Base-by-base conservation (phyloP, 2,329 filamentous ascomycete species). In the Trichoderma breve region DNA sequence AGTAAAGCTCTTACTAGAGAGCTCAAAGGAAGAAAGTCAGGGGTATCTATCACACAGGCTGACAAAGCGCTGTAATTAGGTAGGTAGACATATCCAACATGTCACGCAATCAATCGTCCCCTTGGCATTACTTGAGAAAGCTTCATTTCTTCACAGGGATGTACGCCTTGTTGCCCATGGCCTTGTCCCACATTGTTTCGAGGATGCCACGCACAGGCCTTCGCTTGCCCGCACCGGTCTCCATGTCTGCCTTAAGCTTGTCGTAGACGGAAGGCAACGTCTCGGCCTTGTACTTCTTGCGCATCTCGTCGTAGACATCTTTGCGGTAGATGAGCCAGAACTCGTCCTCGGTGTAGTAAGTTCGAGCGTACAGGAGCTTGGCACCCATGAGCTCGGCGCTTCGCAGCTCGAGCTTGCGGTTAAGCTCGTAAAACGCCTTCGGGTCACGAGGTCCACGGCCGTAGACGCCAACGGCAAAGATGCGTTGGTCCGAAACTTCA, bases 331-430 rank as follows among this genome's bases (percentile, higher is more conserved):
- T 84, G 24, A 80, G 76, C 86, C 86, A 88, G 76, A 89, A 89
- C 69, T 88, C 86, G 2, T 82, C 79, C 75, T 86, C 83, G 21
- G 81, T 83, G 76, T 87, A 87, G 77, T 86, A 88, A 0, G 85
- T 86, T 69, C 87, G 85, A 6, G 86, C 86, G 75, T 89, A 89
- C 7, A 89, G 76, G 82, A 86, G 86, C 77, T 88, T 88, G 81
- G 86, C 85, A 15, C 87, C 87, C 8, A 84, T 82, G 43, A 88
- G 80, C 47, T 86, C 83, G 2, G 81, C 80, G 4, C 87, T 78
- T 34, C 82, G 84, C 71, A 80, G 79, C 76, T 88, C 86, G 1
- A 89, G 78, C 28, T 82, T 81, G 15, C 84, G 82, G 73, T 88
- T 88, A 68, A 83, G 81, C 7, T 78, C 75, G 28, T 86, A 79